Evolutionary conservation across 768 basidiomycete species (phyloP).

Genomic region (Hericium alpestre): DNA sequence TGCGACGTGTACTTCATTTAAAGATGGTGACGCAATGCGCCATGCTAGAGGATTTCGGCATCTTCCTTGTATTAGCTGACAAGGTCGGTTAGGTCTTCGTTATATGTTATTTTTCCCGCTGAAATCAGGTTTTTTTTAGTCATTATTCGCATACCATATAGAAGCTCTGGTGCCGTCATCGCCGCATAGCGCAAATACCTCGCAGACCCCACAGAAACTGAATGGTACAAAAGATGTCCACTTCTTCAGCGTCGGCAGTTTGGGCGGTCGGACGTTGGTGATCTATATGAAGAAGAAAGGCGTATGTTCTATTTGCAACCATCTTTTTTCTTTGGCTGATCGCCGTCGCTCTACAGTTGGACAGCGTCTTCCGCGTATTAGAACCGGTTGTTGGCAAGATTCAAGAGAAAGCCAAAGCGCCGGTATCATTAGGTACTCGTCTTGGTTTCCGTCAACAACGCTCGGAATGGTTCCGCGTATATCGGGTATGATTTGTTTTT

Average conservation of each 20-base stretch:
- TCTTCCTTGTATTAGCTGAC: slow-evolving; percentile 91
- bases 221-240: slow-evolving; percentile 87
- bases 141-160: slow-evolving; percentile 88
- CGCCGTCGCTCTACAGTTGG: slow-evolving; percentile 33
- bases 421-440: slow-evolving; percentile 60
- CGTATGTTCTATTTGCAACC: slow-evolving; percentile 24
- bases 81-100: slow-evolving; percentile 39
- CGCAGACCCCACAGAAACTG: slow-evolving; percentile 81
- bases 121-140: slow-evolving; percentile 27
- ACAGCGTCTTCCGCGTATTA: slow-evolving; percentile 93
- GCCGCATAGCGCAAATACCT: slow-evolving; percentile 51
- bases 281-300: slow-evolving; percentile 96
- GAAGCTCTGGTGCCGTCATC: slow-evolving; percentile 92
- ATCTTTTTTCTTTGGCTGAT: slow-evolving; percentile 11
- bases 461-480: slow-evolving; percentile 92
- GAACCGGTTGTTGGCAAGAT: slow-evolving; percentile 92
- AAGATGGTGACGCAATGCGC: slow-evolving; percentile 93
- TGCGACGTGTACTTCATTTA: slow-evolving; percentile 87
- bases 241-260: slow-evolving; percentile 88
- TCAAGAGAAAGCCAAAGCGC: slow-evolving; percentile 62
- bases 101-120: background rate
- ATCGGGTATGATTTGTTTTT: slow-evolving; percentile 38
- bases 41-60: slow-evolving; percentile 92
- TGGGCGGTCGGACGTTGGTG: slow-evolving; percentile 80
- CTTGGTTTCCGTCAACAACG: slow-evolving; percentile 70